Percentiles rank a stretch among this genome's conserved stretches.
These are phyloP conservation scores for Vitis hybrid DNA, from an alignment of 177 flowering plant genomes.

Conservation along the genomic window DNA sequence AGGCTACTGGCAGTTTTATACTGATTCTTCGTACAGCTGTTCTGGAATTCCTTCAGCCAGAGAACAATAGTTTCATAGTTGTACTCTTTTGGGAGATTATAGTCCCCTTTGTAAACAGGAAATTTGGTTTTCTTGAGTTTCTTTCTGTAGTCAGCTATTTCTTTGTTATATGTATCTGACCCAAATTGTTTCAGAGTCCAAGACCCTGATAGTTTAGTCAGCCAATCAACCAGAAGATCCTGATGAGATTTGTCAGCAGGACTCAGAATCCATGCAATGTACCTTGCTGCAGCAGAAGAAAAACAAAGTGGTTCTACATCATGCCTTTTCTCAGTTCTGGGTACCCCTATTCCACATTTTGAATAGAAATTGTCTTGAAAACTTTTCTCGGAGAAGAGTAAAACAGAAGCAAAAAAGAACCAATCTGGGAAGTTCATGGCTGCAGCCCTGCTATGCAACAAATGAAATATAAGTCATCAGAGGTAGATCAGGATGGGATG, in stretches of 20 bases:
- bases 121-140: slow-evolving; percentile 41
- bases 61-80: slow-evolving; percentile 21
- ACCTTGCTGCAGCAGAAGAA: slow-evolving; percentile 53
- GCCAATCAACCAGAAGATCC: slow-evolving; percentile 33
- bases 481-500: slow-evolving; percentile 5
- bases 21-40: slow-evolving; percentile 14
- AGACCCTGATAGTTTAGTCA: slow-evolving; percentile 38
- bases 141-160: slow-evolving; percentile 18
- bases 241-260: slow-evolving; percentile 40
- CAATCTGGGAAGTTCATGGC: slow-evolving; percentile 70
- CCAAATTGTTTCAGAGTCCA: slow-evolving; percentile 34
- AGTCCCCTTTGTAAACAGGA: slow-evolving; percentile 14
- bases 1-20: slow-evolving; percentile 8
- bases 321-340: slow-evolving; percentile 13
- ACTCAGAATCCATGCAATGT: slow-evolving; percentile 63
- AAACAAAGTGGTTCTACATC: slow-evolving; percentile 15
- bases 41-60: slow-evolving; percentile 56
- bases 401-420: slow-evolving; percentile 59
- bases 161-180: slow-evolving; percentile 15
- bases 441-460: slow-evolving; percentile 55
- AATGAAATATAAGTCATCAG: slow-evolving; percentile 1
- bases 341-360: slow-evolving; percentile 8
- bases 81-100: slow-evolving; percentile 11
- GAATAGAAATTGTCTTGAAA: slow-evolving; percentile 18
- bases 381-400: slow-evolving; percentile 45